Conservation (phyloP, 2,329 filamentous ascomycete genomes). For the Cladophialophora exuberans region DNA sequence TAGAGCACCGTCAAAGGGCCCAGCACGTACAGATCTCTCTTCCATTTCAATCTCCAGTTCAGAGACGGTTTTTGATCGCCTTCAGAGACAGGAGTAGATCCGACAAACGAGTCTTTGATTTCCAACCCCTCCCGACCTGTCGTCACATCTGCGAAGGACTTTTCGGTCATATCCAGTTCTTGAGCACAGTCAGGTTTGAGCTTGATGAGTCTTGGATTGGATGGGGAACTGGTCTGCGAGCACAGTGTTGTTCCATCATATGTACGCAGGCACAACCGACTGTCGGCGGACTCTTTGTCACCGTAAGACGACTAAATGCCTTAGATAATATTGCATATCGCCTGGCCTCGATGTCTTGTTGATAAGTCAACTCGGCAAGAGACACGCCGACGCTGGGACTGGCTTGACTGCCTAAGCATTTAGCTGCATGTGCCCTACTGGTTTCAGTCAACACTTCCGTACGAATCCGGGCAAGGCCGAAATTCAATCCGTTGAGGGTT, state of each 20-base stretch:
- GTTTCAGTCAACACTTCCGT: neutral
- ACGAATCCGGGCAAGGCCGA: neutral
- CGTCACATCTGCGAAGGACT: neutral
- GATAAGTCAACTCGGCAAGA: too few species aligned
- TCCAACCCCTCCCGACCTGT: neutral
- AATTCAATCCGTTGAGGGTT: too few species aligned
- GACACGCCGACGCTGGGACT: too few species aligned
- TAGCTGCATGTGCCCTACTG: too few species aligned
- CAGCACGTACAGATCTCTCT: constrained; percentile 1
- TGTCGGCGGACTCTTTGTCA: too few species aligned
- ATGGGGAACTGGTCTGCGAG: neutral
- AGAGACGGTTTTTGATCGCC: neutral
- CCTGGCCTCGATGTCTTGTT: too few species aligned
- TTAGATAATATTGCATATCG: too few species aligned
- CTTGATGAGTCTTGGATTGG: neutral
- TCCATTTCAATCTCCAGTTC: constrained; percentile 11
- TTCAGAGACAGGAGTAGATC: neutral
- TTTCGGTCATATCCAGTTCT: neutral
- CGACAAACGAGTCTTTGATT: neutral
- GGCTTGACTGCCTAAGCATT: too few species aligned
- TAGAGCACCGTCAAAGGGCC: constrained; percentile 50
- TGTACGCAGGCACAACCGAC: too few species aligned
- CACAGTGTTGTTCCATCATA: too few species aligned
- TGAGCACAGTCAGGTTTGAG: neutral
- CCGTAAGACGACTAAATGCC: too few species aligned